phyloP scores from a whole-genome alignment of 345 rosid genomes.

The Gossypium longicalyx region DNA sequence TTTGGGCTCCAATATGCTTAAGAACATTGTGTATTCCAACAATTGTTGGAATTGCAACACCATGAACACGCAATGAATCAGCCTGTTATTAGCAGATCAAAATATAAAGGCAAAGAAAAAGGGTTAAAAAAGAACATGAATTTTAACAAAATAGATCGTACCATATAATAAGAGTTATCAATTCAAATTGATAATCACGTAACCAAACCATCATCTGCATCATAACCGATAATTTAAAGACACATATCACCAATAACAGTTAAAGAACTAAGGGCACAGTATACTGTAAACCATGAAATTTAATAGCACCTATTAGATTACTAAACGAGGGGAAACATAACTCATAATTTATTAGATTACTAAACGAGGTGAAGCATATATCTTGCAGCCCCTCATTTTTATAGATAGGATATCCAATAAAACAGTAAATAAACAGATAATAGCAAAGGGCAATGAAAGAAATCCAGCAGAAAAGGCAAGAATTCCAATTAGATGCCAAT shows the following conservation, averaged over 20 bases:
- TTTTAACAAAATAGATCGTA: neutral
- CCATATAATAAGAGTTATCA: neutral
- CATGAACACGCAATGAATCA: constrained; percentile 72
- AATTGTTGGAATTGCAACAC: constrained; percentile 87
- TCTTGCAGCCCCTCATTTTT: neutral
- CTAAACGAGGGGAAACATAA: neutral
- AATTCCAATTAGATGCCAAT: neutral
- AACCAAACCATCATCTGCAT: constrained; percentile 13
- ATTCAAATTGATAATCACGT: constrained; percentile 1
- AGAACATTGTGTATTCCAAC: constrained; percentile 87
- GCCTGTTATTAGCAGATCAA: constrained; percentile 45
- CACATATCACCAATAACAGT: neutral
- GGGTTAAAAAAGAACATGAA: neutral
- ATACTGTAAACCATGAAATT: neutral
- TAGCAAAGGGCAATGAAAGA: neutral
- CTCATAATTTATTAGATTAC: neutral
- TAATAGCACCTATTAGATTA: neutral
- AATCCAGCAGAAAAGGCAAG: neutral
- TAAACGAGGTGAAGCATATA: neutral
- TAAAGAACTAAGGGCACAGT: neutral
- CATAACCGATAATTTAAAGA: neutral
- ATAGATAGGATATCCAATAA: neutral
- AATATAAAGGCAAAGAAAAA: neutral
- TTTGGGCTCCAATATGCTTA: constrained; percentile 71
- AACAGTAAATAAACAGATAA: neutral